A percentile compares a stretch with the other conserved stretches of the same genome.
These are phyloP conservation scores for Cordyceps farinosa DNA, from an alignment of 2,329 filamentous ascomycete species.

Conservation along the genomic window DNA sequence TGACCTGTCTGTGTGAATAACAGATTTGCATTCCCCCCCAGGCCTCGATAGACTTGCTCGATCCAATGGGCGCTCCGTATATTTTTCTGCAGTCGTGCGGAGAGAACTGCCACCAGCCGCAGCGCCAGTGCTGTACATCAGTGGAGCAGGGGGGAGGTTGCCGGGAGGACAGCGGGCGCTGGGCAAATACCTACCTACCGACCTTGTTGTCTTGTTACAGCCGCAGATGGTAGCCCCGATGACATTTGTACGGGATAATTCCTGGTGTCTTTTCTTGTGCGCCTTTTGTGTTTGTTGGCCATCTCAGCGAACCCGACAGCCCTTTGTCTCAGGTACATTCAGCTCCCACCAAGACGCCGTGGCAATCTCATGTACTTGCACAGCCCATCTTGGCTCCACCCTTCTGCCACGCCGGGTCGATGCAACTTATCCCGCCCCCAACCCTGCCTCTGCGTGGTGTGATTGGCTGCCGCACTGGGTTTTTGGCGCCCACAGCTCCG, in stretches of 20 bases:
- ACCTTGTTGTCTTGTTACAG: no score
- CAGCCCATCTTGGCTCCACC: slow-evolving; percentile 9
- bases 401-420: slow-evolving; percentile 12
- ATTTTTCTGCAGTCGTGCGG: background rate
- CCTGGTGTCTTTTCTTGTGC: no score
- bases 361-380: slow-evolving; percentile 7
- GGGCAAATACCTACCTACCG: background rate
- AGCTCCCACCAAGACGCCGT: background rate
- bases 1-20: no score
- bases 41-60: background rate
- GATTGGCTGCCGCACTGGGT: background rate
- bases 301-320: background rate
- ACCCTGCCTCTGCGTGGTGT: background rate
- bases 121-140: background rate
- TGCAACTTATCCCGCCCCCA: background rate
- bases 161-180: background rate
- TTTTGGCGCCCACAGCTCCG: background rate
- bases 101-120: background rate
- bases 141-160: background rate
- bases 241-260: no score
- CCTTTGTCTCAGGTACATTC: slow-evolving; percentile 4
- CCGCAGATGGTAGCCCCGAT: no score
- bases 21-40: no score
- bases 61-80: background rate
- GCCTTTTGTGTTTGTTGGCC: no score